These are phyloP conservation scores for Suhomyces kilbournensis DNA, from an alignment of 805 yeast genomes.

Conservation along the genomic window DNA sequence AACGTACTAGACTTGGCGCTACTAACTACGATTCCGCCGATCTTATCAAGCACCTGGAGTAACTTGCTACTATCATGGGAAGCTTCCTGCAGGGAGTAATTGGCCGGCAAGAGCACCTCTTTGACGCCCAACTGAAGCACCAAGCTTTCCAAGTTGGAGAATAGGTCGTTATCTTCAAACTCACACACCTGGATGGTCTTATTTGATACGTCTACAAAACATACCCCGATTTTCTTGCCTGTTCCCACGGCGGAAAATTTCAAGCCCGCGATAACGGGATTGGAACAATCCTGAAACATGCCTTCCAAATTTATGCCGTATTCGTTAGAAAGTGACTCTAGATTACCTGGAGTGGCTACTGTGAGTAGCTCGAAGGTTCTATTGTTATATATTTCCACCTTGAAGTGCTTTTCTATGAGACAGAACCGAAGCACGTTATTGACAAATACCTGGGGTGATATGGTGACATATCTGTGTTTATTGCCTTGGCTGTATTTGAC, in stretches of 20 bases:
- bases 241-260: constrained; percentile 34
- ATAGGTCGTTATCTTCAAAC: constrained; percentile 83
- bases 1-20: constrained; percentile 57
- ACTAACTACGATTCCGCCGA: constrained; percentile 74
- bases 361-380: constrained; percentile 55
- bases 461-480: constrained; percentile 59
- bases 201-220: constrained; percentile 72
- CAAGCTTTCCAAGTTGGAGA: constrained; percentile 80
- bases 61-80: constrained; percentile 59
- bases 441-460: constrained; percentile 71
- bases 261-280: constrained; percentile 40
- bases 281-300: constrained; percentile 47
- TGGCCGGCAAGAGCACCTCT: constrained; percentile 66
- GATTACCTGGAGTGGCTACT: constrained; percentile 87
- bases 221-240: constrained; percentile 63
- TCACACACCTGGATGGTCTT: constrained; percentile 69
- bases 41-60: constrained; percentile 61
- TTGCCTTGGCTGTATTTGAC: constrained; percentile 55
- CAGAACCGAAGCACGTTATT: constrained; percentile 60
- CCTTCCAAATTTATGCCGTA: constrained; percentile 55
- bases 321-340: constrained; percentile 47
- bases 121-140: constrained; percentile 86
- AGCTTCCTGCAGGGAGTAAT: constrained; percentile 34
- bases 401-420: constrained; percentile 66
- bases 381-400: constrained; percentile 73